Base-by-base conservation (phyloP, 495 filamentous ascomycete species). In the Penicillium waksmanii region DNA sequence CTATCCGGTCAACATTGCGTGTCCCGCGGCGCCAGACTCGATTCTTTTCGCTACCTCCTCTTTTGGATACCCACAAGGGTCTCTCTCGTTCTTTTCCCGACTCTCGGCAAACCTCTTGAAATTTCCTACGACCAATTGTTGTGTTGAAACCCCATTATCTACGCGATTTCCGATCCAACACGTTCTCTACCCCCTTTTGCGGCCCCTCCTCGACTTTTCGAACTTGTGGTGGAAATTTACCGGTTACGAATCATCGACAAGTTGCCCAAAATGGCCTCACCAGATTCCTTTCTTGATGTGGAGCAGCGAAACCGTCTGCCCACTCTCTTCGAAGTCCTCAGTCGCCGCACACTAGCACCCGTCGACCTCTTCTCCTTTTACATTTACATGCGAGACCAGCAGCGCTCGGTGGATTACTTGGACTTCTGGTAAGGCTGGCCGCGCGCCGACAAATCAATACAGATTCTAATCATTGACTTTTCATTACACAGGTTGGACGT, bases 311-410 rank as follows among this genome's bases (percentile, higher is more conserved):
- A 96, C 69, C 85, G 95, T 38, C 84, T 99, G 11, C 95, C 95
- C 17, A 97, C 90, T 0, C 86, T 98, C 40, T 96, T 95, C 70
- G 95, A 99, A 72, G 95, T 98, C 38, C 81, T 99, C 38, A 96
- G 92, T 65, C 86, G 96, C 53, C 85, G 90, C 46, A 99, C 95
- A 3, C 81, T 93, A 18, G 87, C 96, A 46, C 95, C 95, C 0
- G 94, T 98, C 38, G 96, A 98, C 71, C 84, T 99, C 11, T 98
- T 95, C 79, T 96, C 93, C 3, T 98, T 98, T 81, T 98, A 98
- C 80, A 98, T 99, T 66, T 99, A 96, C 76, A 99, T 99, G 95
- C 84, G 95, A 56, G 96, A 99, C 72, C 93, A 97, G 76, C 93
- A 98, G 70, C 85, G 94, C 70, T 96, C 94, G 4, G 93, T 99